Base-by-base conservation (phyloP, 805 yeast species). In the Osmozyma mogii region DNA sequence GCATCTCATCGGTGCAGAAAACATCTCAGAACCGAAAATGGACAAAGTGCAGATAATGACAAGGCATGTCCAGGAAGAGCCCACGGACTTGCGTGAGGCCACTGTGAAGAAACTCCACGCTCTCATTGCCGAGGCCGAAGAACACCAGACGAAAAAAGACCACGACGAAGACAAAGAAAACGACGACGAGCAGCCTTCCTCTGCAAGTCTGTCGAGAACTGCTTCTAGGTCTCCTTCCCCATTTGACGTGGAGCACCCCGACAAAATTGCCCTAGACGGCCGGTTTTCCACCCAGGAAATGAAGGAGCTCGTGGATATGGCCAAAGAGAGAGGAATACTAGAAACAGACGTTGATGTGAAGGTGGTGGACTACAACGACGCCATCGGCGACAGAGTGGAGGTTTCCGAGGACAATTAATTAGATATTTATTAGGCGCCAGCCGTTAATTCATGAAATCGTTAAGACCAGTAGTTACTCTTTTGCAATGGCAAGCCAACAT, bases 181-280 rank as follows among this genome's bases (percentile, higher is more conserved):
- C 12, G 15, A 23, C 25, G 6, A 23, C 16, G 12, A 15, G 16
- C 6, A 23, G 25, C 12, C 10, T 9, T 23, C 9, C 13, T 17
- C 13, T 5, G n/a, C 22, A 15, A 9, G n/a, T 11, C n/a, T n/a
- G 65, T 60, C 30, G 31, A 43, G 10, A 65, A 59, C 26, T 66
- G 66, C 10, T 56, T 58, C 30, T 54, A 41, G 31, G 43, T 60
- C 7, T 66, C 67, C 2, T n/a, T n/a, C n/a, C n/a, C n/a, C n/a
- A n/a, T n/a, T n/a, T n/a, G n/a, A n/a, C n/a, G n/a, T n/a, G n/a
- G n/a, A n/a, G n/a, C n/a, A n/a, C n/a, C 37, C 36, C 20, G 65
- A 65, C 2, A 60, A 56, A 31, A 50, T 61, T 13, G 66, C 67
- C 1, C 26, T 61, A 16, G 67, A 61, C 28, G 61, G 64, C n/a